Percentiles rank a stretch among this genome's conserved stretches.
phyloP scores from a whole-genome alignment of 352 stramenopile species.

The Globisporangium rhizosaccharum region DNA sequence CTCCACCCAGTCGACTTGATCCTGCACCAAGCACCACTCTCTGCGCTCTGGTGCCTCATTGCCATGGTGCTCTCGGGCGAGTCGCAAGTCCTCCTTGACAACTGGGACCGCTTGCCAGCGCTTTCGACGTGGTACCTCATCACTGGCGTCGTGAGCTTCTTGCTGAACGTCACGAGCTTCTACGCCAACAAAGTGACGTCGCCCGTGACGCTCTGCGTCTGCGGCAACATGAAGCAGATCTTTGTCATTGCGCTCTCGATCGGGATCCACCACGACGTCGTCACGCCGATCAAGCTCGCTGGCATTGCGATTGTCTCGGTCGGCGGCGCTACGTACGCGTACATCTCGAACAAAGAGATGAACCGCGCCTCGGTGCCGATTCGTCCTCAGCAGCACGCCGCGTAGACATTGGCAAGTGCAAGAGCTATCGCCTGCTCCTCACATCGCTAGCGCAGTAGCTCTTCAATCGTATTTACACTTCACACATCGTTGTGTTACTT shows the following conservation, averaged over 20 bases:
- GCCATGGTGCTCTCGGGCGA: slow-evolving; percentile 79
- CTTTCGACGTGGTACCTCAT: slow-evolving; percentile 76
- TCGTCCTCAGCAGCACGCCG: slow-evolving; percentile 12
- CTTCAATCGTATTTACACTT: too few species aligned
- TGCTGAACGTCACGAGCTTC: slow-evolving; percentile 93
- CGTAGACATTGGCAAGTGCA: too few species aligned
- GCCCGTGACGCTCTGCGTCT: slow-evolving; percentile 91
- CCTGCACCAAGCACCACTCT: slow-evolving; percentile 90
- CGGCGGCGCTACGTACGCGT: slow-evolving; percentile 62
- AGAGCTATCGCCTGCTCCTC: too few species aligned
- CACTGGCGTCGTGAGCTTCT: slow-evolving; percentile 88
- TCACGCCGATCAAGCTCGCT: slow-evolving; percentile 62
- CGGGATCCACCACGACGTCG: slow-evolving; percentile 65
- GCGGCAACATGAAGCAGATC: slow-evolving; percentile 94
- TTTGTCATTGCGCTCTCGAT: slow-evolving; percentile 80
- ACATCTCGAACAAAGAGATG: slow-evolving; percentile 73
- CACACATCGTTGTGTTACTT: too few species aligned
- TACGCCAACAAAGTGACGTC: slow-evolving; percentile 94
- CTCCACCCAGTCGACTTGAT: slow-evolving; percentile 91
- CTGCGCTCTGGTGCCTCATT: slow-evolving; percentile 86
- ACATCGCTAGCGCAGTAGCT: too few species aligned
- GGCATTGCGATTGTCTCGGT: slow-evolving; percentile 67
- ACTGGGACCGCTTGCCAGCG: slow-evolving; percentile 57
- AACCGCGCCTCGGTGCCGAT: slow-evolving; percentile 43
- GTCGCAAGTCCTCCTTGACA: slow-evolving; percentile 46